Conservation (phyloP, 306 rosid genomes). For the Quercus bicolor region DNA sequence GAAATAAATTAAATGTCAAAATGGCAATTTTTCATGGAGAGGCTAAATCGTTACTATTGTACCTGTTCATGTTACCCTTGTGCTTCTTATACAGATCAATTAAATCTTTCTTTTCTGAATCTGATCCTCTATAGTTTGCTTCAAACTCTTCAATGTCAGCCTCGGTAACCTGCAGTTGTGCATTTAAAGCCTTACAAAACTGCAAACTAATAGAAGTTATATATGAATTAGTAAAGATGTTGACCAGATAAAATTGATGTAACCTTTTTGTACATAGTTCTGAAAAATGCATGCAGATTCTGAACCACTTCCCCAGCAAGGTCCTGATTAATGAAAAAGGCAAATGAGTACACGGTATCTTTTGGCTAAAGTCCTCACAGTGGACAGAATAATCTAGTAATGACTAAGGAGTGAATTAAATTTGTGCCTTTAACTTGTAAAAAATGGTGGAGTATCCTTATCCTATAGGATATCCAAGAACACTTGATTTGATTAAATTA, state of each 20-base stretch:
- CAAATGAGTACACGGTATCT: not conserved
- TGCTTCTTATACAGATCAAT: slow-evolving; percentile 55
- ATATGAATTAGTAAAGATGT: slow-evolving; percentile 2
- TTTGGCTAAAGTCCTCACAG: not conserved
- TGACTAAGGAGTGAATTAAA: not conserved
- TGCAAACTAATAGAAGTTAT: not conserved
- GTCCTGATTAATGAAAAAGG: slow-evolving; percentile 52
- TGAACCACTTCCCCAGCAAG: slow-evolving; percentile 72
- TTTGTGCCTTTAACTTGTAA: not conserved
- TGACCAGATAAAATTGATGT: not conserved
- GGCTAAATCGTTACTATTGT: slow-evolving; percentile 9
- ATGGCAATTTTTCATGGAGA: slow-evolving; percentile 9
- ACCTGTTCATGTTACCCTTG: slow-evolving; percentile 89
- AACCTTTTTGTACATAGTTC: slow-evolving; percentile 70
- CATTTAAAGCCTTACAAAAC: not conserved
- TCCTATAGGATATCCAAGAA: not conserved
- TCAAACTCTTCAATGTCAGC: slow-evolving; percentile 87
- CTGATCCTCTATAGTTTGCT: slow-evolving; percentile 81
- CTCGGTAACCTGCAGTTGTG: slow-evolving; percentile 61
- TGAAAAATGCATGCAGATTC: slow-evolving; percentile 57
- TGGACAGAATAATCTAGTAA: not conserved
- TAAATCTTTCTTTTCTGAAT: slow-evolving; percentile 77
- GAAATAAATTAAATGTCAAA: slow-evolving; percentile 17
- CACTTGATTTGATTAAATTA: not conserved
- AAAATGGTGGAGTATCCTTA: not conserved